Percentiles rank a stretch among this genome's conserved stretches.
Conservation (phyloP, 805 yeast species). For the Lipomyces starkeyi region DNA sequence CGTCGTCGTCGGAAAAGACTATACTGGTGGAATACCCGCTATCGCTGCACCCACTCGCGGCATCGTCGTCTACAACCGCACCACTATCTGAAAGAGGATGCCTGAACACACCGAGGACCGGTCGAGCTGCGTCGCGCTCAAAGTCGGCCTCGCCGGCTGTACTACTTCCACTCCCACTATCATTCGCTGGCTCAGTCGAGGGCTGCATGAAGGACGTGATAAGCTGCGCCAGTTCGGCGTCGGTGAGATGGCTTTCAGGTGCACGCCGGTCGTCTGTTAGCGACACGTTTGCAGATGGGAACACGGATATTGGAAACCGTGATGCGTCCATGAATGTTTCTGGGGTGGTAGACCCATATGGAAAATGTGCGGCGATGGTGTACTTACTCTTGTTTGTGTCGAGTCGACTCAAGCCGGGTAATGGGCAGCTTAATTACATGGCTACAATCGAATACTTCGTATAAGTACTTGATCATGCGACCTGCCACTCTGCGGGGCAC, state of each 20-base stretch:
- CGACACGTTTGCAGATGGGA: background rate
- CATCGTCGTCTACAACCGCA: background rate
- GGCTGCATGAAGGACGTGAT: background rate
- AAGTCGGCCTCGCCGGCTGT: background rate
- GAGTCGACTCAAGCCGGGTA: background rate
- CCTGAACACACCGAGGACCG: background rate
- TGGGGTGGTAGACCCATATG: no score
- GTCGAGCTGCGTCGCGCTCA: background rate
- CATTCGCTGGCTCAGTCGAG: background rate
- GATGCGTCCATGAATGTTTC: background rate
- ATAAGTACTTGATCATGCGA: background rate
- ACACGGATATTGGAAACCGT: conserved; percentile 4
- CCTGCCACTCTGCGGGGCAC: background rate
- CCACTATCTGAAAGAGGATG: background rate
- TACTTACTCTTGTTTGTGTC: background rate
- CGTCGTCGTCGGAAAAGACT: conserved; percentile 13
- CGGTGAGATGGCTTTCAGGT: background rate
- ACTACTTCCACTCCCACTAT: background rate
- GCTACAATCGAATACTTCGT: no score
- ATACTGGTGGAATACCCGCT: background rate
- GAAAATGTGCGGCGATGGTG: no score
- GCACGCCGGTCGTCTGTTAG: background rate
- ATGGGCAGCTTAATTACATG: no score
- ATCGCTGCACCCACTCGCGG: background rate
- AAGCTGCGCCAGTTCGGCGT: background rate